A percentile compares a stretch with the other conserved stretches of the same genome.
These are phyloP conservation scores for Zizania palustris DNA, from an alignment of 202 grass and related monocot species.

Conservation along the genomic window DNA sequence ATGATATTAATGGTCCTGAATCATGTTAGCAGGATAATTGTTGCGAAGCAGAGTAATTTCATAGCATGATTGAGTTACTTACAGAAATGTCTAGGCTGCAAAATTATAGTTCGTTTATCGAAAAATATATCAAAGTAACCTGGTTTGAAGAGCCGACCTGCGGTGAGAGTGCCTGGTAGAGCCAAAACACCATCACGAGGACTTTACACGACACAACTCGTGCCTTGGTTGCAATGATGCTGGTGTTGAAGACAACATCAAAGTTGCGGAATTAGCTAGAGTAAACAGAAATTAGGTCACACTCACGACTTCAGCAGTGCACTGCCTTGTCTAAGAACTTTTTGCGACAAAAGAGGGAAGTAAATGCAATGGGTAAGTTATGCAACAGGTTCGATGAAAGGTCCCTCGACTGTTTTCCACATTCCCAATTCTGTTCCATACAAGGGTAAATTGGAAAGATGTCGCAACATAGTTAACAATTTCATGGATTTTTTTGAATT, in stretches of 20 bases:
- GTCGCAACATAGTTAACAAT: too few species aligned
- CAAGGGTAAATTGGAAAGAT: too few species aligned
- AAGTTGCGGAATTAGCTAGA: background rate
- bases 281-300: conserved; percentile 8
- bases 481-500: too few species aligned
- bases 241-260: conserved; percentile 28
- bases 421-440: too few species aligned
- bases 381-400: background rate
- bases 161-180: background rate
- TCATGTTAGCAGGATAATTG: conserved; percentile 17
- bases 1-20: conserved; percentile 22
- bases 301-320: too few species aligned
- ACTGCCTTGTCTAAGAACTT: background rate
- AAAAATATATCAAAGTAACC: background rate
- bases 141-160: background rate
- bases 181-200: conserved; percentile 38
- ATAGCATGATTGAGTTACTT: conserved; percentile 6
- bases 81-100: background rate
- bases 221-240: conserved; percentile 30
- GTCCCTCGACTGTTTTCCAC: conserved; percentile 6
- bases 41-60: background rate
- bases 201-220: conserved; percentile 16
- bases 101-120: background rate
- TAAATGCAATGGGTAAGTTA: background rate
- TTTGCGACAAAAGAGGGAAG: background rate